phyloP scores from a whole-genome alignment of 2,329 filamentous ascomycete genomes.

The Trichoderma simmonsii region DNA sequence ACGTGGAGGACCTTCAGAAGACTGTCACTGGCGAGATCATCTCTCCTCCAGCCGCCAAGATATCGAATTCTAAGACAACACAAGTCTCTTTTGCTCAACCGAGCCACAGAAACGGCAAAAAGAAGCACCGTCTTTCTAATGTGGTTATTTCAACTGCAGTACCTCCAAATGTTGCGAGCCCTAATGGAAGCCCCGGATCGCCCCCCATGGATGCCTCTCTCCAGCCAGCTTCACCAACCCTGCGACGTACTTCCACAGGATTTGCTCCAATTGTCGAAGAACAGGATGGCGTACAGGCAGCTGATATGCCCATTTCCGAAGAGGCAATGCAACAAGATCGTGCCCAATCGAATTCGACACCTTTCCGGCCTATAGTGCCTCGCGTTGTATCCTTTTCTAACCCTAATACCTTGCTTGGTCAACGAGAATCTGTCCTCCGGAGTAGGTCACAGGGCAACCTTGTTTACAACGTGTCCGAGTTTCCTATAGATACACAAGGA shows the following conservation, averaged over 20 bases:
- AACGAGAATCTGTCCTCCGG: conserved; percentile 53
- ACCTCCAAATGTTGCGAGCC: not conserved
- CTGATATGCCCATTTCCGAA: conserved; percentile 24
- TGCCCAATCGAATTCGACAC: conserved; percentile 24
- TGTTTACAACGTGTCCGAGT: conserved; percentile 28
- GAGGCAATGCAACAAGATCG: conserved; percentile 2
- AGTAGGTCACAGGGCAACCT: conserved; percentile 48
- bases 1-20: conserved; percentile 63
- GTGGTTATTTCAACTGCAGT: not conserved
- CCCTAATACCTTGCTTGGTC: conserved; percentile 54
- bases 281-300: conserved; percentile 19
- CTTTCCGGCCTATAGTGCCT: conserved; percentile 34
- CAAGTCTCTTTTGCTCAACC: conserved; percentile 22
- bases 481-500: conserved; percentile 25
- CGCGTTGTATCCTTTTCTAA: conserved; percentile 51
- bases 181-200: conserved; percentile 24
- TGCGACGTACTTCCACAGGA: conserved; percentile 29
- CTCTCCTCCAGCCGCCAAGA: conserved; percentile 31
- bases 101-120: conserved; percentile 16
- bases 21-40: conserved; percentile 52
- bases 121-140: not conserved
- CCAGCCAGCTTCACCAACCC: conserved; percentile 24
- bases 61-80: conserved; percentile 32
- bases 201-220: conserved; percentile 22
- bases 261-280: conserved; percentile 48